These are phyloP conservation scores for Phytophthora capsici DNA, from an alignment of 352 stramenopile genomes.

Conservation along the genomic window DNA sequence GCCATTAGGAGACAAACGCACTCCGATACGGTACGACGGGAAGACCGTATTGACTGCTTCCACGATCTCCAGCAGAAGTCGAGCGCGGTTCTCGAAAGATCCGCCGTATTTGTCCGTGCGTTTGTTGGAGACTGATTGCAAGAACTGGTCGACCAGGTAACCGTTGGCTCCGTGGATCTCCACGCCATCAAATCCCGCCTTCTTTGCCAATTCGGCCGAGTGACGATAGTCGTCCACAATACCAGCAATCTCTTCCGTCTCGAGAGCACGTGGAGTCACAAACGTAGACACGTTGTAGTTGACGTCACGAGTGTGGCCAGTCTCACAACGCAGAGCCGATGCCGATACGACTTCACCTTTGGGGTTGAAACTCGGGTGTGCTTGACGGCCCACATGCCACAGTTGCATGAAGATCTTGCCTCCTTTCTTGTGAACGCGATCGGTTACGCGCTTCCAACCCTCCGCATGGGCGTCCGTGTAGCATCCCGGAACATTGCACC, in stretches of 20 bases:
- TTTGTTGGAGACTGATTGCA: constrained; percentile 72
- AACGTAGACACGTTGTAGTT: constrained; percentile 33
- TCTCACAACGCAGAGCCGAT: constrained; percentile 31
- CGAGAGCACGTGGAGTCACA: constrained; percentile 61
- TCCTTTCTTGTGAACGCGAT: constrained; percentile 79
- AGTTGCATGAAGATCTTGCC: constrained; percentile 85
- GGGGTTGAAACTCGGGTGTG: constrained; percentile 60
- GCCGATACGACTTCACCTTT: constrained; percentile 59
- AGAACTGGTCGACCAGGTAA: constrained; percentile 92
- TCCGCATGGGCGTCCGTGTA: constrained; percentile 50
- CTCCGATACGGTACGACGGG: constrained; percentile 33
- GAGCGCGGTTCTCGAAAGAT: constrained; percentile 39
- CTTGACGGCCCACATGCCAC: constrained; percentile 78
- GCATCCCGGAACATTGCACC: constrained; percentile 41
- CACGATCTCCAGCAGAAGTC: constrained; percentile 73
- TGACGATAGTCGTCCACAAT: constrained; percentile 71
- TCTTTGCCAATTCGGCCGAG: constrained; percentile 44
- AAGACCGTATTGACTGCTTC: constrained; percentile 48
- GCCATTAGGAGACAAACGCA: constrained; percentile 43
- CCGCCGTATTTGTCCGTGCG: constrained; percentile 68
- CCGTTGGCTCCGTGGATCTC: constrained; percentile 87
- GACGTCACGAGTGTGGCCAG: constrained; percentile 23
- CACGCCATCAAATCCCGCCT: constrained; percentile 71
- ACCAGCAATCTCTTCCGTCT: constrained; percentile 66
- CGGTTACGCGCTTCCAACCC: constrained; percentile 59